phyloP scores from a whole-genome alignment of 768 basidiomycete species.

The Leccinum arenicola region DNA sequence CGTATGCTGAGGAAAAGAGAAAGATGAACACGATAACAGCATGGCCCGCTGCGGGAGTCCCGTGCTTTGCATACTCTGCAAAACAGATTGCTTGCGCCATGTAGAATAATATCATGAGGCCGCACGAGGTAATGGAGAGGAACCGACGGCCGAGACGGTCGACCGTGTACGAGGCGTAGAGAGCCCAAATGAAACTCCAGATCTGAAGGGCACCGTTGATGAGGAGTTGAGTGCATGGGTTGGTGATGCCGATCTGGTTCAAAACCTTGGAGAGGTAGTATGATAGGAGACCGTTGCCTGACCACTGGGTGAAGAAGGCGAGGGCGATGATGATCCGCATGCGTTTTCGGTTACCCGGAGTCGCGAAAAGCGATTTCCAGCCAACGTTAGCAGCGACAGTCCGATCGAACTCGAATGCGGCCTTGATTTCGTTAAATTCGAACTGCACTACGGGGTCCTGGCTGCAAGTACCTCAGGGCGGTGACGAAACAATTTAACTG shows the following conservation, averaged over 20 bases:
- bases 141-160: background rate
- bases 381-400: too few relatives aligned
- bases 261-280: background rate
- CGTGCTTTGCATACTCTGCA: background rate
- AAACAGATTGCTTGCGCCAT: background rate
- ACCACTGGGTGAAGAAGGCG: background rate
- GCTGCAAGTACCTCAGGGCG: background rate
- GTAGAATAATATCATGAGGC: background rate
- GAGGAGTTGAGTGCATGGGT: background rate
- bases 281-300: background rate
- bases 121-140: background rate
- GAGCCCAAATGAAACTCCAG: background rate
- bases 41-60: background rate
- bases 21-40: background rate
- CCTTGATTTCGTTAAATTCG: background rate
- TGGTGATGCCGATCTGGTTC: background rate
- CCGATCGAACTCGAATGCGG: background rate
- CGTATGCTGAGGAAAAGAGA: background rate
- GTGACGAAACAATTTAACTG: too few relatives aligned
- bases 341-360: background rate
- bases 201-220: background rate
- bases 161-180: background rate
- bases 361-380: too few relatives aligned
- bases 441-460: background rate
- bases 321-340: background rate